Evolutionary conservation across 768 basidiomycete species (phyloP), one percentile per base, ranked within the genome.

Genomic region (Russula sp.): DNA sequence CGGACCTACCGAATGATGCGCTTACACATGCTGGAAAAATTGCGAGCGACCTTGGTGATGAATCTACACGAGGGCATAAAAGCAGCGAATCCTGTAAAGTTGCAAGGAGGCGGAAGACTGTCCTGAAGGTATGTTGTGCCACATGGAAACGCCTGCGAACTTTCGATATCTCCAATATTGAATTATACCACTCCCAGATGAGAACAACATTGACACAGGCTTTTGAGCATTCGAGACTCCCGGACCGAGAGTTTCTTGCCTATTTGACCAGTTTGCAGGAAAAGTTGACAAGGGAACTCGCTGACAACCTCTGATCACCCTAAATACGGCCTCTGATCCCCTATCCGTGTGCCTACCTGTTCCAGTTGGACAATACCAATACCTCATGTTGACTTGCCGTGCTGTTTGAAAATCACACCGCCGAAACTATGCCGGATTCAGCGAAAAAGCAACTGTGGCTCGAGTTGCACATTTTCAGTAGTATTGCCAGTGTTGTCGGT

Each of bases 1-100:
- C 93, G 0, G 92, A 94, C 71, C 78, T 99, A 0, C 96, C 96
- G 0, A 66, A 73, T 0, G 83, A 89, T 53, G 84, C 96, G 14
- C 73, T 94, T 48, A 66, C 70, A 5, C 86, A 89, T 73, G 87
- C 83, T 6, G 81, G 76, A 63, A 77, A 83, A 61, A 83, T 91
- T 0, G 83, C 92, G 2, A 78, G 79, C 16, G 76, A 74, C 10
- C 81, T 97, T 11, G 75, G 80, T 4, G 82, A 82, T 24, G 74
- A 86, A 9, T 84, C 90, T 62, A 78, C 79, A 4, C 80, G 77
- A 63, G 75, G 82, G 49, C 79, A 88, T 72, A 81, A 81, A 74
- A 80, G 84, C 48, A 91, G 89, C 70, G 79, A 83, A 61, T 84
- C 82, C 51, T 82, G 74, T 64, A 82, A 83, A 69, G 76, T 86